Percentiles rank a stretch among this genome's conserved stretches.
Evolutionary conservation across 108 stramenopile species (phyloP).

Genomic region (Asterionellopsis glacialis): DNA sequence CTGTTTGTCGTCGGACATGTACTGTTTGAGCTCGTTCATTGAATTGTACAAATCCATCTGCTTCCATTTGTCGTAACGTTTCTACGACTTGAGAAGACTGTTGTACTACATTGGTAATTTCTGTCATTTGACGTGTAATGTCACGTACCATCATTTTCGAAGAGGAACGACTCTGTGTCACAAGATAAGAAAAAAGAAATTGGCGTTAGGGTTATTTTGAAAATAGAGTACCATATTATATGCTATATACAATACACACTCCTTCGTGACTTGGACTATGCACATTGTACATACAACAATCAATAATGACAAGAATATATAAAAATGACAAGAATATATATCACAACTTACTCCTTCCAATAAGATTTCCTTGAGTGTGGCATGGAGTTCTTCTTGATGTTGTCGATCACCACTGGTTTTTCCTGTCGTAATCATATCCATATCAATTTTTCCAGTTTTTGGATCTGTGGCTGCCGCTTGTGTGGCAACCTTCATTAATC

Average conservation of each 20-base stretch:
- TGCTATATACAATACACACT: background rate
- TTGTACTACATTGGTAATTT: constrained; percentile 50
- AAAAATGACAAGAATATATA: background rate
- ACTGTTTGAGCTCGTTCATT: constrained; percentile 79
- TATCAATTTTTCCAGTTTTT: constrained; percentile 95
- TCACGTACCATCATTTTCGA: constrained; percentile 50
- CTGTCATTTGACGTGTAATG: constrained; percentile 54
- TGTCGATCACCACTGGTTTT: constrained; percentile 77
- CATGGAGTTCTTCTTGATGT: constrained; percentile 48
- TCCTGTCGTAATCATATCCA: constrained; percentile 98
- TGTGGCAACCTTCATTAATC: constrained; percentile 96
- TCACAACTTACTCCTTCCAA: constrained; percentile 23
- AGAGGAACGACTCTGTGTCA: constrained; percentile 47
- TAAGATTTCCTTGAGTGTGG: constrained; percentile 61
- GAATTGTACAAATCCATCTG: constrained; percentile 75
- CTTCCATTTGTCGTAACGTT: constrained; percentile 63
- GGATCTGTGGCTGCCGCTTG: constrained; percentile 97
- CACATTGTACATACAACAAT: too few species aligned
- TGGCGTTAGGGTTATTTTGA: background rate
- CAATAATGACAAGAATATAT: too few species aligned
- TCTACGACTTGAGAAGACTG: constrained; percentile 54
- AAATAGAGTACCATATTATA: too few species aligned
- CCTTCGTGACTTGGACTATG: too few species aligned
- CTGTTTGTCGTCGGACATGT: constrained; percentile 52
- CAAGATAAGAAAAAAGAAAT: background rate